Base-by-base conservation (phyloP, 1,284 basidiomycete species). In the Apiotrichum domesticum region DNA sequence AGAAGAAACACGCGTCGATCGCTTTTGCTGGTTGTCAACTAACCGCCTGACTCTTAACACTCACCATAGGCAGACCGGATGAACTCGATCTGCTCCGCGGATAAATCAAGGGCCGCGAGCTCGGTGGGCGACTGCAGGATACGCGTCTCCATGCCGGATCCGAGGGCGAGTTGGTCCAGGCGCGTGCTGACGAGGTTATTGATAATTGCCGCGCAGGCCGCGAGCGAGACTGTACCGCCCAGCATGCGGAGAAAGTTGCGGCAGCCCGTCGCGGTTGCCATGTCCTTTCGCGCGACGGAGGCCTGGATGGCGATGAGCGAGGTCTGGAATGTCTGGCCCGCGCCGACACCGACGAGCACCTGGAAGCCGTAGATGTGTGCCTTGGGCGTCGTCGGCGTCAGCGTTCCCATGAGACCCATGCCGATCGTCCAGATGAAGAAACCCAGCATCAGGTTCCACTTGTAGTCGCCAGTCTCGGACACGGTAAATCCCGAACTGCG, bases 361-460 rank as follows among this genome's bases (percentile, higher is more conserved):
- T 87, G 85, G 61, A 79, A 87, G 10, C 86, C 77, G 1, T 87
- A 82, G 21, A 86, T 72, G 2, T 81, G 72, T 0, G 79, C 80
- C 49, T 82, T 79, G 2, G 77, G 64, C 0, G 85, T 82, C 7
- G 73, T 67, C 2, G 77, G 75, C 0, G 74, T 79, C 40, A 87
- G 76, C 0, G 83, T 85, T 2, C 84, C 84, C 21, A 88, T 73
- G 49, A 85, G 80, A 1, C 87, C 87, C 49, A 83, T 82, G 0
- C 82, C 85, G 32, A 87, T 75, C 0, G 84, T 79, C 84, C 84
- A 87, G 29, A 84, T 71, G 0, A 77, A 76, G 67, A 87, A 90
- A 0, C 87, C 87, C 13, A 77, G 65, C 59, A 84, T 80, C 49
- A 88, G 82, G 52, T 84, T 83, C 29, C 76, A 78, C 46, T 82